Evolutionary conservation across 2,329 filamentous ascomycete genomes (phyloP).

Genomic region (Talaromyces sp.): DNA sequence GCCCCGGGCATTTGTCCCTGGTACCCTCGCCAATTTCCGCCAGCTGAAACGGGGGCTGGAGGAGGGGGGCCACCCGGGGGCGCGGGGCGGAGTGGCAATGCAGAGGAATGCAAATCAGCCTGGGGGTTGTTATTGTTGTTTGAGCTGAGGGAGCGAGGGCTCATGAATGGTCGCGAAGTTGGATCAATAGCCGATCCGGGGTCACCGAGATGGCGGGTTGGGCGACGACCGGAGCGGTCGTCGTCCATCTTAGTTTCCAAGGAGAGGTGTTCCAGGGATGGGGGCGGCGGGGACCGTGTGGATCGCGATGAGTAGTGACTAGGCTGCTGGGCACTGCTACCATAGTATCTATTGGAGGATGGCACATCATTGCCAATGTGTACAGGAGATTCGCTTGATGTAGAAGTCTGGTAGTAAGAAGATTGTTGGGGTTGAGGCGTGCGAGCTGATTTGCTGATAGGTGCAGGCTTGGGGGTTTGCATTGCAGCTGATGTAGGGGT

Average conservation of each 20-base stretch:
- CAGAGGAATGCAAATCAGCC: constrained; percentile 54
- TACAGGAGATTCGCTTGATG: constrained; percentile 69
- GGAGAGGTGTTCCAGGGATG: constrained; percentile 49
- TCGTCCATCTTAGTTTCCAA: constrained; percentile 43
- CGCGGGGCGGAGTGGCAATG: constrained; percentile 66
- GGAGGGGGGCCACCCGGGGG: constrained; percentile 63
- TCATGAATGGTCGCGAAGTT: constrained; percentile 41
- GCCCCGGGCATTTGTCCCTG: constrained; percentile 23
- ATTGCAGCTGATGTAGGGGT: constrained; percentile 42
- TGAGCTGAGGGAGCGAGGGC: constrained; percentile 44
- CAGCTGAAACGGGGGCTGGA: constrained; percentile 52
- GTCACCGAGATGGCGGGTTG: constrained; percentile 35
- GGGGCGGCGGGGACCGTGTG: constrained; percentile 37
- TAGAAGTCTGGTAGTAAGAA: constrained; percentile 21
- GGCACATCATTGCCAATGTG: constrained; percentile 41
- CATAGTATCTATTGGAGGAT: constrained; percentile 27
- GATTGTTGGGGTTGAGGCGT: constrained; percentile 23
- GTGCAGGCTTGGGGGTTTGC: constrained; percentile 35
- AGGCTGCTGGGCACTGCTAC: constrained; percentile 17
- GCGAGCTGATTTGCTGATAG: constrained; percentile 29
- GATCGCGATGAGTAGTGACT: constrained; percentile 27
- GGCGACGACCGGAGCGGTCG: constrained; percentile 31
- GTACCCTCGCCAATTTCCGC: constrained; percentile 31
- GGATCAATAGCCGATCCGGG: constrained; percentile 43
- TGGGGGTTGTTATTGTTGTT: constrained; percentile 38